Conservation (phyloP, 768 basidiomycete genomes). For the Mycena vitilis region DNA sequence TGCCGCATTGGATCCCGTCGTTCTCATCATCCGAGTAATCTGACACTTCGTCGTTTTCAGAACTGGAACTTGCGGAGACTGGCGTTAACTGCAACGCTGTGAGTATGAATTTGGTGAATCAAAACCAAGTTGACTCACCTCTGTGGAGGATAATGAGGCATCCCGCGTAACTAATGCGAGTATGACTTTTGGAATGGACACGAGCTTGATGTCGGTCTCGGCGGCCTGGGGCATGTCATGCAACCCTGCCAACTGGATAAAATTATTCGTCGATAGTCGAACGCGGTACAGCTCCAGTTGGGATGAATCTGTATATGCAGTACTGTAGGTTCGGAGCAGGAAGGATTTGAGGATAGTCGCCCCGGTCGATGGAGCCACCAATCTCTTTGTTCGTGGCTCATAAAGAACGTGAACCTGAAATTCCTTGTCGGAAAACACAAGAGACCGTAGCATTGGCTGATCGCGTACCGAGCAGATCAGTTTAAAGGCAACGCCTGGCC, state of each 20-base stretch:
- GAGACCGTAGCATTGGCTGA: background rate
- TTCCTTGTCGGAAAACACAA: background rate
- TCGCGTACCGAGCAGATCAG: background rate
- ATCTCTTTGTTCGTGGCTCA: background rate
- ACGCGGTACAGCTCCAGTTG: background rate
- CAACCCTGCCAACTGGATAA: background rate
- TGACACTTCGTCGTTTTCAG: background rate
- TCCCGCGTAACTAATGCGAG: conserved; percentile 6
- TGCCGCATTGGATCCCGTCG: background rate
- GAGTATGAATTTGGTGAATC: background rate
- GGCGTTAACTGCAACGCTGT: background rate
- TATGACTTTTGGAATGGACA: conserved; percentile 7
- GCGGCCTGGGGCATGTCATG: background rate
- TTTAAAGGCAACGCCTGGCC: background rate
- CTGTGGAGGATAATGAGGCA: background rate
- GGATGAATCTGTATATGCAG: background rate
- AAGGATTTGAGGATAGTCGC: background rate
- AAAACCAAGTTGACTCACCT: background rate
- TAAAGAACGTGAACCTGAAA: background rate
- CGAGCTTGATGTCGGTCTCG: conserved; percentile 1
- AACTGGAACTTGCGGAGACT: background rate
- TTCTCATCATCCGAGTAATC: background rate
- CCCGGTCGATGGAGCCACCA: background rate
- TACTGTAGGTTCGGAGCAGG: background rate
- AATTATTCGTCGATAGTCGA: background rate